Evolutionary conservation across 2,329 filamentous ascomycete species (phyloP), one percentile per base, ranked within the genome.

Genomic region (Trichoderma atrobrunneum): DNA sequence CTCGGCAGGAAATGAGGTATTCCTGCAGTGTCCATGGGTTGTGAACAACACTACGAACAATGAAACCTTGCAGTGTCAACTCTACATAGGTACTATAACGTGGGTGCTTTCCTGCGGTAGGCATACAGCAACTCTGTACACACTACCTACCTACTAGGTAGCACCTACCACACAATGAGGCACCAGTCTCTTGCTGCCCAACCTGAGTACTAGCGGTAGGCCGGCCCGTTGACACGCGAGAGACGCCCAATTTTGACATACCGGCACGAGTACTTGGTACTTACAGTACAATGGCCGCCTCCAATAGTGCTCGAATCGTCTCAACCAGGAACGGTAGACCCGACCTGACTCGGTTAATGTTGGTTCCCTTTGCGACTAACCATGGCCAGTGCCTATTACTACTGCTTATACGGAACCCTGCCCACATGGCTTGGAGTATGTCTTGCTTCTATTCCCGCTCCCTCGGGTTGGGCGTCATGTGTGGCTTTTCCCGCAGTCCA

Each of bases 401-500:
- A 34, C 68, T 26, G 30, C 68, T 14, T 24, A 32, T 59, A 65
- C 69, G 62, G 54, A 71, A 36, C 61, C 66, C 65, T 26, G 21
- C 68, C 69, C 69, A 71, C 69, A 71, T 71, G 69, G 69, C 51
- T 60, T 43, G 61, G 61, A 32, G 69, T 43, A 71, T 71, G 69
- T 71, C 69, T 71, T 71, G 69, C 69, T 66, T 71, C 36, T 54
- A 71, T 65, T 51, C 69, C 69, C 69, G 39, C 60, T 66, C 36
- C 61, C 26, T 71, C 54, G 69, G 69, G 61, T 51, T 66, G 54
- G 60, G 26, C 24, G 60, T 56, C 54, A 61, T 70, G 68, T 59
- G 69, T 64, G 62, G 54, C 69, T 54, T 43, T 71, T 56, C 34
- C 26, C 54, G 57, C 39, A 61, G 30, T 61, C 66, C 66, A 51